A percentile compares a stretch with the other conserved stretches of the same genome.
These are phyloP conservation scores for Cladosporium austrohemisphaericum DNA, from an alignment of 2,329 filamentous ascomycete species.

Conservation along the genomic window DNA sequence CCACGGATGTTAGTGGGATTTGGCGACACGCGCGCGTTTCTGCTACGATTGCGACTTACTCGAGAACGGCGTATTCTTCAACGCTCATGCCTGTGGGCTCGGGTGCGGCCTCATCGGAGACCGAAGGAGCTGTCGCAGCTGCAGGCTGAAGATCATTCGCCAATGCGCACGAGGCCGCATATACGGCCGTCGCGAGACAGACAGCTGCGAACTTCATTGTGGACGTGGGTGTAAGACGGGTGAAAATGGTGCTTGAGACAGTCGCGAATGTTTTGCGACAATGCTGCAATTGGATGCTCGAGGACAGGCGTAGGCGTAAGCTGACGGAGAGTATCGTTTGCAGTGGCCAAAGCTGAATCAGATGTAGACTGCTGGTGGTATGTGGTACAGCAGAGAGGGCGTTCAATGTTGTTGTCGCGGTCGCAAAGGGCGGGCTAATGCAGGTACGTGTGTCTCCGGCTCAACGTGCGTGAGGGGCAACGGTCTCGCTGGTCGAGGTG, in stretches of 20 bases:
- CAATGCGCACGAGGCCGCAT: slow-evolving; percentile 6
- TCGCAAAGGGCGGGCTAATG: not conserved
- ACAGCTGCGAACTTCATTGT: slow-evolving; percentile 9
- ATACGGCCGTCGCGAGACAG: slow-evolving; percentile 9
- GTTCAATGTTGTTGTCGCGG: slow-evolving; percentile 2
- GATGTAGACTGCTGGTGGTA: not conserved
- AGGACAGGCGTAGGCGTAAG: not conserved
- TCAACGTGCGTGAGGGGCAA: slow-evolving; percentile 5
- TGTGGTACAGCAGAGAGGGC: not conserved
- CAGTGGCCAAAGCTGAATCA: not conserved
- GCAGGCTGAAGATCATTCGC: slow-evolving; percentile 3
- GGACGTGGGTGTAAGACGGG: not conserved
- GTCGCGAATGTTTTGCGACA: not conserved
- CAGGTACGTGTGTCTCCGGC: slow-evolving; percentile 12
- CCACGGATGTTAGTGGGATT: not conserved
- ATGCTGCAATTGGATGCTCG: not conserved
- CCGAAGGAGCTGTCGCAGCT: slow-evolving; percentile 1
- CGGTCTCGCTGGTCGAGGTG: not conserved
- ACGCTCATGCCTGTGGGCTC: slow-evolving; percentile 4
- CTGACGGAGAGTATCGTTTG: not conserved
- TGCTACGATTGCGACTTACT: not conserved
- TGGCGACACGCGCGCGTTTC: not conserved
- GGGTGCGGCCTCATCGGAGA: not conserved
- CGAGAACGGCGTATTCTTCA: slow-evolving; percentile 1
- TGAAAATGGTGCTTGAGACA: not conserved